Base-by-base conservation (phyloP, 2,329 filamentous ascomycete genomes). In the Cryphonectria radicalis region DNA sequence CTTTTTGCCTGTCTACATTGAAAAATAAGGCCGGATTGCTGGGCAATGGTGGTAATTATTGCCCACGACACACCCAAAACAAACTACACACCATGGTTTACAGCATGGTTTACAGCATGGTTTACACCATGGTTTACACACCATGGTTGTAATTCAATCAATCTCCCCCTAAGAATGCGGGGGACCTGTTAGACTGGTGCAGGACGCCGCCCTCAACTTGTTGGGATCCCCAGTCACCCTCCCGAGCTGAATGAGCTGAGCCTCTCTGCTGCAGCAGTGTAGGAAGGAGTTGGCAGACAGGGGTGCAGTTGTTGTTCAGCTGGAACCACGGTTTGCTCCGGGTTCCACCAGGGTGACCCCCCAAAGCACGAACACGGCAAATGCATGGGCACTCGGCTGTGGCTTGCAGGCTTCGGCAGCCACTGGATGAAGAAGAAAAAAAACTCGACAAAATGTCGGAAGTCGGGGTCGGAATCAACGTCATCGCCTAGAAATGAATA, bases 401-500 rank as follows among this genome's bases (percentile, higher is more conserved):
- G 35, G 28, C 19, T 40, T 42, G 60, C 5, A 63, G 55, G 28
- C 19, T 57, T 5, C 25, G 14, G 25, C n/a, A 59, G 55, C 3
- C 3, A 59, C 17, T 28, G 55, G 35, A 40, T 62, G 40, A 4
- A 4, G 32, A 32, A 32, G 3, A 32, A 32, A 32, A 17, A 63
- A 40, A 7, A 25, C 13, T 40, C 35, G 60, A 50, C 42, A 4
- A n/a, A 3, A 32, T 13, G 7, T 22, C 32, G 64, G 28, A 66
- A n/a, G 25, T 13, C 32, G 64, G 43, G 17, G 11, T 55, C 28
- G 22, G 19, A 50, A n/a, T 10, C 43, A 72, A 35, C 59, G 28
- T 67, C 67, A 70, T 63, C 32, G 28, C 25, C 64, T 43, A n/a
- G 43, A 55, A 66, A 55, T n/a, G 37, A 55, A 55, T 53, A 55